Evolutionary conservation across 192 early-diverging fungal species (phyloP), one percentile per base, ranked within the genome.

Genomic region (Linnemannia hyalina): DNA sequence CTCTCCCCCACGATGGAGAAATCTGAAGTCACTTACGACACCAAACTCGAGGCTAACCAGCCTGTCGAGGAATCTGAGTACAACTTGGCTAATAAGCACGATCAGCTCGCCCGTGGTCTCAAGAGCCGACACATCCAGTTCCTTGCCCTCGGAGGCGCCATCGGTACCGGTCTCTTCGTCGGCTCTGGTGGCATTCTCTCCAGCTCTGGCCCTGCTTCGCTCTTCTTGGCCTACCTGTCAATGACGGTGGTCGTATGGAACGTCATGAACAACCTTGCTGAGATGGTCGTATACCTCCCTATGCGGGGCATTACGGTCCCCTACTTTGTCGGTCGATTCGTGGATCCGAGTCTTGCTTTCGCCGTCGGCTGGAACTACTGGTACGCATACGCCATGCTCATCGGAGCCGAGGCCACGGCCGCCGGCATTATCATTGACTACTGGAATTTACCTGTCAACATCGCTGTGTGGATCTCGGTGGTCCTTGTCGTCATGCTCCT

Each of bases 351-450:
- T 40, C 82, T 92, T 38, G 82, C 86, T 36, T 93, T 92, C 89
- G 89, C 93, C 38, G 87, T 94, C 38, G 93, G 93, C 20, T 94
- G 91, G 91, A 94, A 92, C 80, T 93, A 95, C 70, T 95, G 91
- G 91, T 82, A 93, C 16, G 91, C 93, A 79, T 94, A 93, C 92
- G 88, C 87, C 78, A 88, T 93, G 46, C 82, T 89, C 47, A 81
- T 93, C 77, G 65, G 75, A 41, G 77, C 82, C 44, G 78, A 80
- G 46, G 80, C 81, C 38, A 81, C 82, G 52, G 78, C 86, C 57
- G 76, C 77, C 35, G 72, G 74, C 47, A 72, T 85, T 16, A 32
- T 83, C 26, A 75, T 85, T 26, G 77, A 78, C 41, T 86, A 80
- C 57, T 87, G 85, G 85, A 0, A 32, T 10, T 38, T 68, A 15